A percentile compares a stretch with the other conserved stretches of the same genome.
Conservation (phyloP, 2,329 filamentous ascomycete genomes). For the Aspergillus sp. region DNA sequence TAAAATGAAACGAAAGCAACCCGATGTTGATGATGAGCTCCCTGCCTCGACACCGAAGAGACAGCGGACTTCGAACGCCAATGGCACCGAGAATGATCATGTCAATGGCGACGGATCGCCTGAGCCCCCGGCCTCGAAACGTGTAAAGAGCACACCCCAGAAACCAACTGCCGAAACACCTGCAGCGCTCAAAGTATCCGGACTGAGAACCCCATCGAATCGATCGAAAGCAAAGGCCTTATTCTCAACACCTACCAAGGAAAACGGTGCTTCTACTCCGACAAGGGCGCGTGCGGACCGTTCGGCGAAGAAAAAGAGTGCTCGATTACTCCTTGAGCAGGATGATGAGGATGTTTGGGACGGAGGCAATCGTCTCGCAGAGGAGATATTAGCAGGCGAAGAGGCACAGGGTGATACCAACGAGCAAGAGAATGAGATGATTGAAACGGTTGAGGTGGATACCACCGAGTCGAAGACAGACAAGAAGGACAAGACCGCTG, state of each 20-base stretch:
- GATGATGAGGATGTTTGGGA: slow-evolving; percentile 65
- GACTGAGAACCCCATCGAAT: slow-evolving; percentile 38
- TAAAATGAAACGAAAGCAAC: slow-evolving; percentile 46
- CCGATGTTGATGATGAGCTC: slow-evolving; percentile 36
- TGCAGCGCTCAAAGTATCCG: slow-evolving; percentile 33
- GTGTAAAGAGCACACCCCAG: slow-evolving; percentile 31
- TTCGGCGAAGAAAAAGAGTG: slow-evolving; percentile 84
- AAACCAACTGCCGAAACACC: slow-evolving; percentile 29
- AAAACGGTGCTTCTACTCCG: slow-evolving; percentile 51
- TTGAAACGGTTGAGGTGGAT: slow-evolving; percentile 33
- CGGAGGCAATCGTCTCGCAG: slow-evolving; percentile 66
- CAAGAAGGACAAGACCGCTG: slow-evolving; percentile 40
- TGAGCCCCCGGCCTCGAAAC: slow-evolving; percentile 27
- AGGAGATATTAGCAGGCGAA: slow-evolving; percentile 62
- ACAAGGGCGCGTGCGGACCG: slow-evolving; percentile 70
- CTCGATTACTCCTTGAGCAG: slow-evolving; percentile 70
- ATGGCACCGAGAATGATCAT: slow-evolving; percentile 29
- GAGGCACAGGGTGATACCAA: slow-evolving; percentile 26
- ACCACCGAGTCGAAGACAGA: slow-evolving; percentile 32
- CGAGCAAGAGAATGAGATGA: slow-evolving; percentile 23
- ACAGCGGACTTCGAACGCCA: slow-evolving; percentile 28
- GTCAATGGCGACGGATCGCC: slow-evolving; percentile 23
- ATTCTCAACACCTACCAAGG: slow-evolving; percentile 43
- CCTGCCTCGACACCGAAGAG: slow-evolving; percentile 42
- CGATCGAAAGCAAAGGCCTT: slow-evolving; percentile 36